Percentiles rank a stretch among this genome's conserved stretches.
Conservation (phyloP, 2,329 filamentous ascomycete genomes). For the Cryphonectria japonica region DNA sequence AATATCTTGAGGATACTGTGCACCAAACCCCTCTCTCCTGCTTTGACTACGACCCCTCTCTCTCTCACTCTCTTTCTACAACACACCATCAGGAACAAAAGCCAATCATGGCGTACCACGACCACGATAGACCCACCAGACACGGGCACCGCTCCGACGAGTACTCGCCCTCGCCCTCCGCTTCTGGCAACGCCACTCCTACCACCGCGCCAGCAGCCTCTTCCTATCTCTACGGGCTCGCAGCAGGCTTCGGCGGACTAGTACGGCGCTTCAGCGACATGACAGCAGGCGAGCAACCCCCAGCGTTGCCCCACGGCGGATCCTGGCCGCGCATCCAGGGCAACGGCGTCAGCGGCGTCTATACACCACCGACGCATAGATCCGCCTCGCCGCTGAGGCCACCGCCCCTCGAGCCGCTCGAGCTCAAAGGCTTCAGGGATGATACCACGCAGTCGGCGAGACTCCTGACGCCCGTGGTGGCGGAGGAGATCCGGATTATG, state of each 20-base stretch:
- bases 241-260: slow-evolving; percentile 61
- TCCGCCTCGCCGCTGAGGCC: slow-evolving; percentile 81
- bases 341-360: slow-evolving; percentile 61
- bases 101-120: slow-evolving; percentile 26
- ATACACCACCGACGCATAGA: slow-evolving; percentile 60
- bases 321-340: slow-evolving; percentile 35
- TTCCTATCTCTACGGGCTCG: slow-evolving; percentile 38
- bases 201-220: slow-evolving; percentile 36
- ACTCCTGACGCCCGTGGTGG: slow-evolving; percentile 73
- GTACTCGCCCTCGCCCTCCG: slow-evolving; percentile 32
- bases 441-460: slow-evolving; percentile 63
- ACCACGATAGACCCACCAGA: slow-evolving; percentile 22
- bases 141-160: slow-evolving; percentile 24
- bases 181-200: slow-evolving; percentile 37
- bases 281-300: slow-evolving; percentile 32
- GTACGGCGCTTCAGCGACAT: slow-evolving; percentile 67
- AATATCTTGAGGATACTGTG: background rate
- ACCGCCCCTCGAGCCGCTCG: slow-evolving; percentile 82
- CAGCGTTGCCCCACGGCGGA: slow-evolving; percentile 21
- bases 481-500: slow-evolving; percentile 91
- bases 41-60: background rate
- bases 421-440: slow-evolving; percentile 67
- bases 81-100: background rate
- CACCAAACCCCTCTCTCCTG: background rate
- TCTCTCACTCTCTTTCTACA: background rate